Percentiles rank a stretch among this genome's conserved stretches.
phyloP scores from a whole-genome alignment of 768 basidiomycete genomes.

The Kwoniella newhampshirensis region DNA sequence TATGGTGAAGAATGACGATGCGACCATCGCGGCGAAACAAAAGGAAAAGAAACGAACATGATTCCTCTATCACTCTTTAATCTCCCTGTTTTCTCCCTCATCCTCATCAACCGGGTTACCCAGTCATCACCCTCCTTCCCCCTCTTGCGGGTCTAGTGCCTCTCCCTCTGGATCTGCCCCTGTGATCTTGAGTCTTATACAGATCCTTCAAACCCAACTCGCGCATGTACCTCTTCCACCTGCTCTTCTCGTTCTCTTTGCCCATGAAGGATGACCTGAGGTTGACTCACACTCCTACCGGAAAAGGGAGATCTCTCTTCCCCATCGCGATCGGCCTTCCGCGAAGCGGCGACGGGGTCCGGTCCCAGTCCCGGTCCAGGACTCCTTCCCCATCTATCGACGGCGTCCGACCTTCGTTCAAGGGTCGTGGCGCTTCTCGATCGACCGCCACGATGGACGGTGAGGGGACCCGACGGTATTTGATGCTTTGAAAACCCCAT shows the following conservation, averaged over 20 bases:
- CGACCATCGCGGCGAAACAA: too few species aligned
- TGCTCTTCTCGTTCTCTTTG: too few species aligned
- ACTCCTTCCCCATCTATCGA: conserved; percentile 10
- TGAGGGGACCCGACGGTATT: conserved; percentile 2
- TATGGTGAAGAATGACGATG: too few species aligned
- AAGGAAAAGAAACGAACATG: too few species aligned
- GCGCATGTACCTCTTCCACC: neutral
- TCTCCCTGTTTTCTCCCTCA: neutral
- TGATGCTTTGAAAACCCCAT: conserved; percentile 11
- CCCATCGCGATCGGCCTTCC: too few species aligned
- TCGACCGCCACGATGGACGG: conserved; percentile 6
- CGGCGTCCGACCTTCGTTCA: neutral
- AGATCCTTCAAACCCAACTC: conserved; percentile 7
- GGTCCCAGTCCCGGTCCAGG: conserved; percentile 11
- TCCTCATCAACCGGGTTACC: too few species aligned
- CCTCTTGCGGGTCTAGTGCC: neutral
- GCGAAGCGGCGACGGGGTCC: too few species aligned
- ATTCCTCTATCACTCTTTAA: neutral
- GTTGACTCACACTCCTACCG: too few species aligned
- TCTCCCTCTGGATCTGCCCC: neutral
- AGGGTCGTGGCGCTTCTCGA: conserved; percentile 4
- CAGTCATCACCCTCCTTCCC: conserved; percentile 1
- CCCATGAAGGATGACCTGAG: too few species aligned
- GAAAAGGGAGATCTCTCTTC: too few species aligned
- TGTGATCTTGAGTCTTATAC: neutral